Percentiles rank a stretch among this genome's conserved stretches.
Evolutionary conservation across 805 yeast genomes (phyloP).

Genomic region (Metschnikowia lochheadii): DNA sequence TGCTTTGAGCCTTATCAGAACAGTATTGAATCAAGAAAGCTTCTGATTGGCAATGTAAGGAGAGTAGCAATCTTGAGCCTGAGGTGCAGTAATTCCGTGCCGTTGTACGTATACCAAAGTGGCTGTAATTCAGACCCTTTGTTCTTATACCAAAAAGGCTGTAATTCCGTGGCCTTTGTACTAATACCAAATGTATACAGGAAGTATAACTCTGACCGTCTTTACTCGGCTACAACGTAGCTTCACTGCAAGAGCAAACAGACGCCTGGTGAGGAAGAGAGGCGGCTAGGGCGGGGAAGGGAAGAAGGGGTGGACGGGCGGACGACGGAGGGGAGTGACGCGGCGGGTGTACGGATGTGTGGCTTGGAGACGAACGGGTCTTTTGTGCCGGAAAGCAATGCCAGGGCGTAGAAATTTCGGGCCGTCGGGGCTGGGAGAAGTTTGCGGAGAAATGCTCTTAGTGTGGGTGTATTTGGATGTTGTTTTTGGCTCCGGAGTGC

Average conservation of each 20-base stretch:
- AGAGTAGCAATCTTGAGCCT: too few relatives aligned
- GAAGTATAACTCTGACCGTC: neutral
- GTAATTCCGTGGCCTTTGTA: too few relatives aligned
- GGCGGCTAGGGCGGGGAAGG: neutral
- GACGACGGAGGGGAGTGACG: neutral
- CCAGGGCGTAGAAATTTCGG: neutral
- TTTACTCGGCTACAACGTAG: conserved; percentile 3
- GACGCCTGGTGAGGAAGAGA: neutral
- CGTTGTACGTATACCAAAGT: too few relatives aligned
- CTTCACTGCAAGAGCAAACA: conserved; percentile 1
- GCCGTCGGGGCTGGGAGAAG: conserved; percentile 1
- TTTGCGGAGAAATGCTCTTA: neutral
- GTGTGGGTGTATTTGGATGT: neutral
- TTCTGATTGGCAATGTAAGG: too few relatives aligned
- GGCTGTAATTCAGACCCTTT: too few relatives aligned
- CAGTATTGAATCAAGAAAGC: too few relatives aligned
- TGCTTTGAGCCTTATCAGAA: too few relatives aligned
- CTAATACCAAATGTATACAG: neutral
- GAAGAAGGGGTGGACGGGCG: neutral
- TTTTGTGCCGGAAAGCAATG: neutral
- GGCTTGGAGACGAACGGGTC: neutral
- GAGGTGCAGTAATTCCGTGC: too few relatives aligned
- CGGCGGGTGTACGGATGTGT: too few relatives aligned
- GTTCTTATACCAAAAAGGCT: too few relatives aligned
- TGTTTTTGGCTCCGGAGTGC: neutral